These are phyloP conservation scores for Beauveria sp. DNA, from an alignment of 2,329 filamentous ascomycete species.

Conservation along the genomic window DNA sequence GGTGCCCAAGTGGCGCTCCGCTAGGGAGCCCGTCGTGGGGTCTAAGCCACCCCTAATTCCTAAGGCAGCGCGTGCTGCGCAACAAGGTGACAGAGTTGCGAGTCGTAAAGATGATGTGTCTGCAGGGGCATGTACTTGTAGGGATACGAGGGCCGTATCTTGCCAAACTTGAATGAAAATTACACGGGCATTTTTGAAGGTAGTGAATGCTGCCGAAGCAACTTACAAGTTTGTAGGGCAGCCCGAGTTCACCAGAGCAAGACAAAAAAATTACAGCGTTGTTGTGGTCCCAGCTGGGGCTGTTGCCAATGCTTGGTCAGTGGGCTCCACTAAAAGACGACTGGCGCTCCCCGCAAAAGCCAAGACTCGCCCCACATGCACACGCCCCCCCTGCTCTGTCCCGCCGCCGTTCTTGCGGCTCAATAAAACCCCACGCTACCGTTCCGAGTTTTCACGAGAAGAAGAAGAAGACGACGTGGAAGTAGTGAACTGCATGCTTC, in stretches of 20 bases:
- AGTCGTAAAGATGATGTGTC: too few relatives aligned
- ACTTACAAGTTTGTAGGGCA: background rate
- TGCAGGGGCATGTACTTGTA: background rate
- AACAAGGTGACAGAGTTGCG: too few relatives aligned
- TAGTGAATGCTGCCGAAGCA: background rate
- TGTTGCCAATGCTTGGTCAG: background rate
- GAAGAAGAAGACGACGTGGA: background rate
- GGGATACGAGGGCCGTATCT: too few relatives aligned
- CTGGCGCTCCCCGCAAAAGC: constrained; percentile 8
- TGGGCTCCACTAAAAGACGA: background rate
- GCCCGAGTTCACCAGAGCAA: background rate
- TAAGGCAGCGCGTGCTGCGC: too few relatives aligned
- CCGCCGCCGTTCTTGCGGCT: background rate
- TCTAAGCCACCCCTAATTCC: constrained; percentile 8
- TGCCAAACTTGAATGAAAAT: constrained; percentile 3
- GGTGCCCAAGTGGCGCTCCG: constrained; percentile 7
- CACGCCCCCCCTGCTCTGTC: background rate
- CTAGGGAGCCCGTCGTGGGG: constrained; percentile 3
- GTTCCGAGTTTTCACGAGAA: constrained; percentile 11
- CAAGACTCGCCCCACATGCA: background rate
- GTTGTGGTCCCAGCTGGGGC: background rate
- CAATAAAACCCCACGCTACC: background rate
- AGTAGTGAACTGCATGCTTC: background rate
- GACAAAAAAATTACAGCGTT: too few relatives aligned
- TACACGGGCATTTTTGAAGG: background rate